Evolutionary conservation across 805 yeast genomes (phyloP), one percentile per base, ranked within the genome.

Genomic region (Metschnikowia santaceciliae): DNA sequence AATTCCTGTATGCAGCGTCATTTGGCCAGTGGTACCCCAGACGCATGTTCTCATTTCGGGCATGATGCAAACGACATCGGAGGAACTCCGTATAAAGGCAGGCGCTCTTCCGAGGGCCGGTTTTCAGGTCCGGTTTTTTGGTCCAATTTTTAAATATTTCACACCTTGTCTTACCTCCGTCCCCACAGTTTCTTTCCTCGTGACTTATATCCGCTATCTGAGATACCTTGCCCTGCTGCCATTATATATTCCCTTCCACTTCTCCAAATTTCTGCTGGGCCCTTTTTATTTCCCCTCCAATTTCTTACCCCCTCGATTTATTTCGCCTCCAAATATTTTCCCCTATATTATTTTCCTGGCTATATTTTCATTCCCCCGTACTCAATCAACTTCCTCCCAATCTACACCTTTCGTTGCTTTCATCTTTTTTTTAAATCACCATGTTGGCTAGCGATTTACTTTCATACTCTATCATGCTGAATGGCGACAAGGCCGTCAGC

Each of bases 381-480:
- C 10, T 3, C 10, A 26, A 26, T 11, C 11, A 26, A 8, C 11
- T 6, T 6, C 26, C 26, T 23, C 6, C 26, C 26, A 23, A 7
- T 23, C 10, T 23, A 4, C 11, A 26, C 11, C 7, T 19, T 30
- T 11, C n/a, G 22, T 6, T 15, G 22, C n/a, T 19, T 17, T 3
- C 26, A 22, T 17, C 23, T 11, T 10, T 10, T 8, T 19, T 39
- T 13, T 39, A 8, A 39, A 7, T 20, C 23, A 10, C 15, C 26
- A 46, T 46, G 49, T 44, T 44, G 47, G 40, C 41, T 7, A 65
- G 63, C 61, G 77, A 72, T 54, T 66, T 72, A 42, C 61, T 71
- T 51, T 59, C 69, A 46, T 72, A 72, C 53, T 72, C 76, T 34
- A 72, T 72, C 49, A 71, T 72, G 75, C 61, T 63, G 54, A 54